Base-by-base conservation (phyloP, 2,329 filamentous ascomycete genomes). In the Coleophoma eucalyptorum region DNA sequence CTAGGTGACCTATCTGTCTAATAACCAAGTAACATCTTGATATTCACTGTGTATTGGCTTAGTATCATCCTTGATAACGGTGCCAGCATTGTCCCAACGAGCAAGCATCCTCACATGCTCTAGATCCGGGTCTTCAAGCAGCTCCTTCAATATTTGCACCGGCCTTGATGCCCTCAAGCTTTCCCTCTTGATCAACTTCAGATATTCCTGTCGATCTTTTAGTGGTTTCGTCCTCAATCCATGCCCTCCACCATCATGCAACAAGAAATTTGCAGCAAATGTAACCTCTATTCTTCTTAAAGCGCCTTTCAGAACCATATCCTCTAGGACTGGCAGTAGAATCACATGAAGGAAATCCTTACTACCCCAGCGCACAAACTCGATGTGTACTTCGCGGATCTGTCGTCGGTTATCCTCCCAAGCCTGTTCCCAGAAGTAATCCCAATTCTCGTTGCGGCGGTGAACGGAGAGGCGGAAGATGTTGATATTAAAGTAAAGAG, bases 301-400 rank as follows among this genome's bases (percentile, higher is more conserved):
- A 11, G 44, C 53, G 4, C 63, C 64, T 45, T 61, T 56, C 13
- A 63, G 48, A 8, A 65, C 58, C 49, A 56, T 62, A 20, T 59
- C 57, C 32, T 61, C 55, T 2, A 65, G 13, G 3, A 53, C 33
- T 1, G 55, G 60, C 5, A 57, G 34, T 13, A 64, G 40, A 1
- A 3, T 43, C 12, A 48, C 37, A 7, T 44, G 34, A 43, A 60
- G 61, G 50, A 60, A 62, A 19, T 58, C 46, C 31, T 60, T 57
- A 2, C 40, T 52, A 4, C 62, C 61, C 58, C 57, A 66, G 5
- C 60, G 33, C 7, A 43, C 7, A 6, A 63, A 43, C 3, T 43
- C 37, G 8, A 65, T 32, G 0, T 43, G 32, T 3, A 65, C 18
- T 6, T 37, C 48, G 13, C 50, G 55, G 18, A 65, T 60, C 7